A percentile compares a stretch with the other conserved stretches of the same genome.
Evolutionary conservation across 2,329 filamentous ascomycete genomes (phyloP).

Genomic region (Aspergillus puulaauensis): DNA sequence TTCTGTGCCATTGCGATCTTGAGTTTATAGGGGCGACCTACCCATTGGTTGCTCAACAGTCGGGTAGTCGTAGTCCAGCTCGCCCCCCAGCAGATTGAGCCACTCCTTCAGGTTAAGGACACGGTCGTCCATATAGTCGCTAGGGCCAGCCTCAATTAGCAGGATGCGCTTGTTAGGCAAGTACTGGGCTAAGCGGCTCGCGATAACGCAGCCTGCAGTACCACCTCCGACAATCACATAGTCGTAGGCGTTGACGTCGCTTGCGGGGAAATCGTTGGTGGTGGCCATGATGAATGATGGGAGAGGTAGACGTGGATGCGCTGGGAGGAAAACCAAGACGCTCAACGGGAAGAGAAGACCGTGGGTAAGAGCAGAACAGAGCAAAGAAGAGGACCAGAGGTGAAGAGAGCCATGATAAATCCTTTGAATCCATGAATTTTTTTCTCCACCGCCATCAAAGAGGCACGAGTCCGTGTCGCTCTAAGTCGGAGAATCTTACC

Average conservation of each 20-base stretch:
- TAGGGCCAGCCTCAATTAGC: constrained; percentile 84
- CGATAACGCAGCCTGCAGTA: constrained; percentile 82
- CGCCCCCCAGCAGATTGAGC: constrained; percentile 78
- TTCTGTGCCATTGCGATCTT: neutral
- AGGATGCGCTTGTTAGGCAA: constrained; percentile 78
- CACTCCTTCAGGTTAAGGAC: constrained; percentile 86
- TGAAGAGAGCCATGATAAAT: neutral
- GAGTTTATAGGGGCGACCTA: constrained; percentile 34
- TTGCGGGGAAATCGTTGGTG: constrained; percentile 64
- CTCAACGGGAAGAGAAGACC: constrained; percentile 8
- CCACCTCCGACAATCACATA: constrained; percentile 84
- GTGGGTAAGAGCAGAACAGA: neutral
- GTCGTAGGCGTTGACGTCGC: constrained; percentile 70
- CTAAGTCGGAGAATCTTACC: neutral
- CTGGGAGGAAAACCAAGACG: constrained; percentile 1
- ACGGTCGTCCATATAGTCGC: constrained; percentile 83
- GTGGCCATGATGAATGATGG: constrained; percentile 54
- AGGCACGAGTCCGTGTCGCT: constrained; percentile 6
- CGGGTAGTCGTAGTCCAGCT: constrained; percentile 88
- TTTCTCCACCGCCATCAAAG: constrained; percentile 8
- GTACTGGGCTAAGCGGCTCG: constrained; percentile 76
- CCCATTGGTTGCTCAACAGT: constrained; percentile 85
- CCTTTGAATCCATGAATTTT: constrained; percentile 8
- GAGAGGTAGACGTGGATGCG: neutral
- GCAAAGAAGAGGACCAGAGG: neutral